Base-by-base conservation (phyloP, 164 flowering plant species). In the Liquidambar formosana region DNA sequence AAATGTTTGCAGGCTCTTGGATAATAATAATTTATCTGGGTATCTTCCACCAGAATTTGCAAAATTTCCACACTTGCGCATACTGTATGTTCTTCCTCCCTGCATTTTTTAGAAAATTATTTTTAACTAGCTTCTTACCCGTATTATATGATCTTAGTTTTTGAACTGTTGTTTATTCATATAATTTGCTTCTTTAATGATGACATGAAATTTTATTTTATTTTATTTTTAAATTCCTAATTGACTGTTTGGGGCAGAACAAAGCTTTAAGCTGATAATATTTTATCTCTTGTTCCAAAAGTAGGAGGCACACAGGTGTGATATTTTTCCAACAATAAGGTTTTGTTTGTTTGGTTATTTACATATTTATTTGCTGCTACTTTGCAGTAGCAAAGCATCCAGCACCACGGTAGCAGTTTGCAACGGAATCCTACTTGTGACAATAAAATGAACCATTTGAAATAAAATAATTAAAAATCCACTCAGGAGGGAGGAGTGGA, bases 21-120 rank as follows among this genome's bases (percentile, higher is more conserved):
- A 93, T 68, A 90, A 83, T 67, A 93, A 93, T 71, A 84, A 89
- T 66, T 78, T 92, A 58, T 79, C 94, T 27, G 97, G 97, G 12
- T 58, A 72, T 73, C 96, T 92, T 71, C 97, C 97, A 54, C 75
- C 87, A 28, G 91, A 89, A 72, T 64, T 83, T 27, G 82, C 91
- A 22, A 44, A 65, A 9, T 48, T 86, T 48, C 76, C 83, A 45
- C 45, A 56, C 0, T 67, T 88, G 75, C 71, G 66, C 8, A 92
- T 89, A 66, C 80, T 92, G 96, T 91, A 84, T 33, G 85, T 59
- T 67, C 21, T 58, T 49, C 62, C 64, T 52, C 49, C 27, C 44
- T 3, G 19, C n/a, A n/a, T n/a, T n/a, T n/a, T n/a, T n/a, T n/a
- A n/a, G n/a, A n/a, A n/a, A n/a, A n/a, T 64, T 49, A 1, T 19